Evolutionary conservation across 352 stramenopile species (phyloP).

Genomic region (Peronospora destructor): DNA sequence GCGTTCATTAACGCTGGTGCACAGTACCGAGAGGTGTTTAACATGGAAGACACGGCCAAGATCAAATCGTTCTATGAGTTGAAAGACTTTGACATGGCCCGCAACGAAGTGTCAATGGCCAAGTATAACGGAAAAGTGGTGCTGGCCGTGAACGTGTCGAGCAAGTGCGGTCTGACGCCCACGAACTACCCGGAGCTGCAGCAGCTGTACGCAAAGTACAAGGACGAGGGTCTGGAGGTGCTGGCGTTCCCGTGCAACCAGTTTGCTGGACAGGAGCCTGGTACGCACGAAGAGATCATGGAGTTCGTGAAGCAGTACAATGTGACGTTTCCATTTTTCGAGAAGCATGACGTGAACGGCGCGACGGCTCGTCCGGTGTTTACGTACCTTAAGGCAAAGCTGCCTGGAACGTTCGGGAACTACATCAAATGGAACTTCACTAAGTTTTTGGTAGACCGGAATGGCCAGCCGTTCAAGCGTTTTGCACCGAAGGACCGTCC

Average conservation of each 20-base stretch:
- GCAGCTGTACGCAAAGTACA: constrained; percentile 68
- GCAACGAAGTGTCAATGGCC: constrained; percentile 56
- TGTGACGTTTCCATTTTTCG: constrained; percentile 42
- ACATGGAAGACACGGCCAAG: constrained; percentile 24
- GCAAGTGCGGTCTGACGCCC: constrained; percentile 75
- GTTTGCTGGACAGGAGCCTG: constrained; percentile 46
- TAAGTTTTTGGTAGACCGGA: constrained; percentile 87
- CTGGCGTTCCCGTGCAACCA: constrained; percentile 89
- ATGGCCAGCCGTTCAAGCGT: constrained; percentile 75
- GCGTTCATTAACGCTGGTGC: constrained; percentile 43
- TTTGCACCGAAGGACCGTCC: constrained; percentile 61
- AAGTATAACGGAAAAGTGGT: constrained; percentile 65
- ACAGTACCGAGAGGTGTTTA: constrained; percentile 39
- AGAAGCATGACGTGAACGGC: constrained; percentile 87
- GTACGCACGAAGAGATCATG: constrained; percentile 75
- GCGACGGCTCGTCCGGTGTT: constrained; percentile 71
- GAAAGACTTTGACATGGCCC: constrained; percentile 64
- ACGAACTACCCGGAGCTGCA: constrained; percentile 84
- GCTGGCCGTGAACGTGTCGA: constrained; percentile 78
- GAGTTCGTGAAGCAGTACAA: constrained; percentile 58
- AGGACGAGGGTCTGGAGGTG: constrained; percentile 50
- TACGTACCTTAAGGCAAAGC: constrained; percentile 72
- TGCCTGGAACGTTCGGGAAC: constrained; percentile 57
- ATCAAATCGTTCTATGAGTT: constrained; percentile 74
- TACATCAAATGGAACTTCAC: constrained; percentile 89